Evolutionary conservation across 805 yeast genomes (phyloP), one percentile per base, ranked within the genome.

Genomic region (Alloascoidea africana): DNA sequence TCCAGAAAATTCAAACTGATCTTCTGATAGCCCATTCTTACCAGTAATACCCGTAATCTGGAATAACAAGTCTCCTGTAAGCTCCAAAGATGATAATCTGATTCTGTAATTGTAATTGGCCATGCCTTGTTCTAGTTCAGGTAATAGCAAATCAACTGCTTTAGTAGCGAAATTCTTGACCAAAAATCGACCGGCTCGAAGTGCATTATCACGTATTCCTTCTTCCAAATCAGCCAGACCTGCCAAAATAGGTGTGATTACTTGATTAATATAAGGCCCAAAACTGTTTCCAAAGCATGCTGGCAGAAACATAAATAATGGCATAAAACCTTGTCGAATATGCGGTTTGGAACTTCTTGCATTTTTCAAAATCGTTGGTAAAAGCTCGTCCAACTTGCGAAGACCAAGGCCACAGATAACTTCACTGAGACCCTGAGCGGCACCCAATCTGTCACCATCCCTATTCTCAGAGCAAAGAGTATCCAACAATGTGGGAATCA

Each of bases 391-490:
- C 53, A 91, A 68, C 50, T 86, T 86, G 44, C 73, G 58, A 36
- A 85, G 58, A 48, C 99, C 98, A 38, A 91, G 68, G 45, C 98
- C 98, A 49, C 84, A 77, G 39, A 86, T 71, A 44, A 91, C 94
- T 59, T 91, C 99, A 14, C 96, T 73, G 40, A 91, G 68, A 2
- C 95, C 97, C 63, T 91, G 98, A 0, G 97, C 98, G 37, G 95
- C 81, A 41, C 99, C 99, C 42, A 91, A 69, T 46, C 96, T 74
- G 53, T 91, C 97, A 42, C 96, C 96, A 5, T 85, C 70, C 50
- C 74, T 78, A 13, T 66, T 43, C 43, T 78, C 85, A 52, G 87
- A 96, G 49, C 76, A 70, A 42, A 91, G 66, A 0, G 91, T 79
- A 36, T 63, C 71, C 38, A 89, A 52, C 44, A 91, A 68, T 41